Evolutionary conservation across 2,329 filamentous ascomycete species (phyloP), one percentile per base, ranked within the genome.

Genomic region (Tricladium varicosporioides): DNA sequence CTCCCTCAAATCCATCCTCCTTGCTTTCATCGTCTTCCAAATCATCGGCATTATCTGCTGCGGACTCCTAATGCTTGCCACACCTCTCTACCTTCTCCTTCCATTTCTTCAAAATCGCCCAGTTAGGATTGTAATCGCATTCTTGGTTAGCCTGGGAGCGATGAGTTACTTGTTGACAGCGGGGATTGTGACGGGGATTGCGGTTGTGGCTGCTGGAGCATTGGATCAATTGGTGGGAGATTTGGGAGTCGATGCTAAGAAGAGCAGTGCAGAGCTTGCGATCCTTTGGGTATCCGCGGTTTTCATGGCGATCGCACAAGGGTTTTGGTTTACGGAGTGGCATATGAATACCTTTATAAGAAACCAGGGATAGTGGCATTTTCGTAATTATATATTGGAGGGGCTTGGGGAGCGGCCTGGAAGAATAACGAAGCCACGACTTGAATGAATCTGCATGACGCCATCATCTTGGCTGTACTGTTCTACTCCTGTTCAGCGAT

Each of bases 11-110:
- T 1, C 33, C 1, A 14, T 63, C 15, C 18, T 62, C 31, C 50
- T 16, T 2, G 33, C 48, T 4, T 50, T 60, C 32, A 51, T 62
- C 16, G 56, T 55, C n/a, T 40, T 62, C 14, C 56, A 62, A 48
- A 50, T 62, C 22, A 57, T 59, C 11, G 60, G 57, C 15, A 53
- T 63, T 15, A 50, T 59, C 2, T 46, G 44, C 19, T 22, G 36
- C 1, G 60, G 62, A 14, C 16, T 63, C 5, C 49, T 62, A 5
- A 54, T 63, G n/a, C 5, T 63, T 16, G 19, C 56, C 4, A 54
- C 57, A 13, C 61, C 61, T 4, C 45, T 56, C 9, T 51, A 47
- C 43, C 27, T 63, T 32, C 31, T 59, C 9, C 13, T 60, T 5
- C n/a, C 50, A 0, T 33, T 57, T 15, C 57, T 61, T 40, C 48